Base-by-base conservation (phyloP, 352 stramenopile genomes). In the Globisporangium orthogonon region DNA sequence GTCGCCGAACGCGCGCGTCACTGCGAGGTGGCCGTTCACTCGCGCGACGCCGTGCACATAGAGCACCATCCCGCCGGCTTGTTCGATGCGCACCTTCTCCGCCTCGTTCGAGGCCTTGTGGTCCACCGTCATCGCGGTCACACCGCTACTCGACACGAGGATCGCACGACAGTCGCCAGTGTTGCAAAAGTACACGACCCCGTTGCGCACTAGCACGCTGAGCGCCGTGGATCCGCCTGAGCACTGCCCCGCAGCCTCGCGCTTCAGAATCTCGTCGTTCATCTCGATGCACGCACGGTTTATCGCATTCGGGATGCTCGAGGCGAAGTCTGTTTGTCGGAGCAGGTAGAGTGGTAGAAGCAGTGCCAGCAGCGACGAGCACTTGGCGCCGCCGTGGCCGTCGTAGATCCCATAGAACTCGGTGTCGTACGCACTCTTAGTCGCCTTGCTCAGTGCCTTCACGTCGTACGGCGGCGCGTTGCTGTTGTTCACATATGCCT, bases 401-500 rank as follows among this genome's bases (percentile, higher is more conserved):
- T 92, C 83, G 58, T 86, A 92, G n/a, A 92, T 60, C 7, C 78
- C 83, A 50, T 78, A 90, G 49, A 89, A 82, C 63, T 77, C 71
- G 17, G 79, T 92, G 51, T 74, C 67, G 30, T 66, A 64, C 4
- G 46, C 43, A 13, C 61, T 44, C 17, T 58, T 59, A 37, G 63
- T 65, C 18, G 73, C 37, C 48, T 76, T 70, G 35, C 73, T 54
- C 30, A 85, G 45, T 28, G 71, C 73, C 53, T 70, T 73, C 1
- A 74, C 48, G 2, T 74, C 56, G 7, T 84, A 74, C 35, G 60
- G 57, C 0, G 78, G 74, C 2, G 77, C 74, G 14, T 62, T 66
- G 14, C 56, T 65, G 46, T 74, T 63, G 43, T 67, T 60, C 47
- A 78, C 69, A 49, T 77, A 83, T 9, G 54, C 61, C 56, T 90